These are phyloP conservation scores for Diplodia sapinea DNA, from an alignment of 2,329 filamentous ascomycete genomes.

Conservation along the genomic window DNA sequence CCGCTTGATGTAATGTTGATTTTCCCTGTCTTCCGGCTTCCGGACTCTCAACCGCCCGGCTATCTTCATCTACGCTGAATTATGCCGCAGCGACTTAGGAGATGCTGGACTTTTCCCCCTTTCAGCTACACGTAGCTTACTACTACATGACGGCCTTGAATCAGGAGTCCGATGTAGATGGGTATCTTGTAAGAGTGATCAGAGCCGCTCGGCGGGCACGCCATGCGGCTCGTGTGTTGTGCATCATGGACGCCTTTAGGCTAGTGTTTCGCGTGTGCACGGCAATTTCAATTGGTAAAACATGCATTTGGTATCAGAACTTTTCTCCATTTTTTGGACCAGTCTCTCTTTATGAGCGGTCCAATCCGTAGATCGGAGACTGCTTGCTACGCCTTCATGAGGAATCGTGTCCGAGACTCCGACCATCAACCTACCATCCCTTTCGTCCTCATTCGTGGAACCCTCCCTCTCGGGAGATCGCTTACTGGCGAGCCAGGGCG, in stretches of 20 bases:
- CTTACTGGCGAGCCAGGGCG: conserved; percentile 60
- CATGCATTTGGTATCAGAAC: conserved; percentile 19
- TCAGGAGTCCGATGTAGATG: conserved; percentile 7
- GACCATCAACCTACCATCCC: conserved; percentile 28
- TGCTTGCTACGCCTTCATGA: conserved; percentile 25
- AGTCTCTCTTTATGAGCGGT: conserved; percentile 20
- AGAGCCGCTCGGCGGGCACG: conserved; percentile 1
- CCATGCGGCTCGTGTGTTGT: conserved; percentile 1
- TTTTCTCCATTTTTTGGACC: conserved; percentile 31
- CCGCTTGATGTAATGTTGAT: neutral
- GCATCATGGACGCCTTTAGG: conserved; percentile 7
- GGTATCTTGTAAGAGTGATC: neutral
- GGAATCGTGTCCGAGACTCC: conserved; percentile 28
- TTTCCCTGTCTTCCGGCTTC: neutral
- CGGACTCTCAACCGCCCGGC: neutral
- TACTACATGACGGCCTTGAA: conserved; percentile 9
- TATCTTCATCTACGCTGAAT: conserved; percentile 13
- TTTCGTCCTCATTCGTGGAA: conserved; percentile 10
- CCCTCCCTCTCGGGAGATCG: conserved; percentile 24
- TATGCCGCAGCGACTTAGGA: neutral
- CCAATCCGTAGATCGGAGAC: conserved; percentile 29
- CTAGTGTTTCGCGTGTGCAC: conserved; percentile 18
- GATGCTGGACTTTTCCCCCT: neutral
- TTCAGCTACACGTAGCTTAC: conserved; percentile 7
- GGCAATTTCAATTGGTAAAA: conserved; percentile 26